Base-by-base conservation (phyloP, 2,329 filamentous ascomycete genomes). In the Knufia fluminis region DNA sequence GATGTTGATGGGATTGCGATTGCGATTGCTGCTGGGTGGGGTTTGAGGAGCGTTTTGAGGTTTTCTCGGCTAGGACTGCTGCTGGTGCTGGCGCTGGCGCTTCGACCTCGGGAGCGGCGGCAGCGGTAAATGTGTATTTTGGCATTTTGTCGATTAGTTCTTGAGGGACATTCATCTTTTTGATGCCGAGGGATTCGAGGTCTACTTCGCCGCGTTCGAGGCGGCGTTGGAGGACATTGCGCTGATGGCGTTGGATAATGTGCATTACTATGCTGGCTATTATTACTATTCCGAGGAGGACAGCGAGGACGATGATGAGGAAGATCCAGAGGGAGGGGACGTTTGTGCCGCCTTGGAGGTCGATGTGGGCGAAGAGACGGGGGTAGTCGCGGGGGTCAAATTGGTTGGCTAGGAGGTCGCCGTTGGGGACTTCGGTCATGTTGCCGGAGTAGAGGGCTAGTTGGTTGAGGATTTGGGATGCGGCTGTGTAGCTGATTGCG, bases 311-410 rank as follows among this genome's bases (percentile, higher is more conserved):
- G 31, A 78, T 72, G 23, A 80, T 70, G 3, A 82, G 63, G 60
- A 94, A 94, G 0, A 86, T 78, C 91, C 91, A 97, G 1, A 95
- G 73, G 10, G 78, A 82, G 0, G 88, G 84, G 6, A 89, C 70
- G 58, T 75, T 71, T 44, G 73, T 78, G 72, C 72, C 82, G 57
- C 24, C 57, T 57, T 57, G 33, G 32, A 49, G 50, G 39, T 49
- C 39, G 6, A 57, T 58, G 51, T 49, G 49, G 24, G 48, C 69
- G 59, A 70, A 76, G n/a, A 81, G 59, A 10, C 77, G 69, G 8
- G 76, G 63, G 50, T 72, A 73, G 51, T 73, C 69, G 14, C 64
- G 62, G 2, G 62, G 54, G 45, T 64, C 59, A 54, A 69, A 72
- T 1, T 59, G 54, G n/a, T 62, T 53, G 2, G 59, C 56, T 16